Percentiles rank a stretch among this genome's conserved stretches.
Evolutionary conservation across 106 monocot genomes (phyloP).

Genomic region (Xerophyta viscosa): DNA sequence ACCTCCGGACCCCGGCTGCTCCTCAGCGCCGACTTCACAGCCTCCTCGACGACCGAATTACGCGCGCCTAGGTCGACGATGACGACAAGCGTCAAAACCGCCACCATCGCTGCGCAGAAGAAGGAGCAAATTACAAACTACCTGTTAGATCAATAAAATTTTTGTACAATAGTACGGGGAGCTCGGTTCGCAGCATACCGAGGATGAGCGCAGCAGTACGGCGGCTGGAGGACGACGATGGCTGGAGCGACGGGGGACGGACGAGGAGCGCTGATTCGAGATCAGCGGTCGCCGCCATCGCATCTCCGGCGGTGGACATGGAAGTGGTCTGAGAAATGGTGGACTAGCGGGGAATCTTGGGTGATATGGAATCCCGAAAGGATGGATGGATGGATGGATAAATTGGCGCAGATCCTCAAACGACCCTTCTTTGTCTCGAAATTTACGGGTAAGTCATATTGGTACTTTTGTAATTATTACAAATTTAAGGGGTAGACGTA

Average conservation of each 20-base stretch:
- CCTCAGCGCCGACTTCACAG: neutral
- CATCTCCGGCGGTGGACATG: no score
- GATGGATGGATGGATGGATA: no score
- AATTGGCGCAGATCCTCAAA: no score
- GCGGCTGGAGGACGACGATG: neutral
- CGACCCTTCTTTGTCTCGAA: no score
- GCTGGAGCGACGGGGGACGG: slow-evolving; percentile 7
- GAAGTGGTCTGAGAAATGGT: no score
- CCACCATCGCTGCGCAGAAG: neutral
- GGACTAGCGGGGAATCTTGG: no score
- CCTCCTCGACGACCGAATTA: neutral
- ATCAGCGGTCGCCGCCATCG: slow-evolving; percentile 18
- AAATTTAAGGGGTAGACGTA: no score
- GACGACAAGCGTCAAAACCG: neutral
- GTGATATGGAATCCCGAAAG: no score
- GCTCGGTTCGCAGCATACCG: no score
- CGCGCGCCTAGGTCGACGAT: neutral
- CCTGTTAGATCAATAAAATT: neutral
- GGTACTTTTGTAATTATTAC: no score
- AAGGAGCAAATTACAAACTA: neutral
- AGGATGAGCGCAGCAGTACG: no score
- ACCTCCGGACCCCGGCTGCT: slow-evolving; percentile 16
- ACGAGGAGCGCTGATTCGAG: slow-evolving; percentile 37
- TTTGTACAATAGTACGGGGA: neutral
- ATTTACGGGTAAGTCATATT: no score